Conservation (phyloP, 208 protist genomes). For the Angomonas deanei region DNA sequence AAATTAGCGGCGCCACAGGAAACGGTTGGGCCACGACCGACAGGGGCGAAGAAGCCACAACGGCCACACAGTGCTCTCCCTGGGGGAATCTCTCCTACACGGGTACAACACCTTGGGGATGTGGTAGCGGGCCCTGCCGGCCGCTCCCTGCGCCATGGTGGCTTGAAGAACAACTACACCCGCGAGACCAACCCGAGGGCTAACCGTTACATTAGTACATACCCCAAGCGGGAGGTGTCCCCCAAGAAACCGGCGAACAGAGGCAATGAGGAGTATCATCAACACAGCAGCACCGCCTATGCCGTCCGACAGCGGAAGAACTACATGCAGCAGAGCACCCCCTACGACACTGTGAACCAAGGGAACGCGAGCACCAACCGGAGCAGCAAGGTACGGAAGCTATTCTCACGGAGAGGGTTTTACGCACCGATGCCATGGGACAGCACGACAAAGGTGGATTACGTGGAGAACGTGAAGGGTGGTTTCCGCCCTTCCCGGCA, state of each 20-base stretch:
- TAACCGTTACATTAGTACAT: not conserved
- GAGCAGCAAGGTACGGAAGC: too few relatives aligned
- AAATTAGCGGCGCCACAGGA: too few relatives aligned
- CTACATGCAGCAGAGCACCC: not conserved
- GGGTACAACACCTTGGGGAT: not conserved
- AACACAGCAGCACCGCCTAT: not conserved
- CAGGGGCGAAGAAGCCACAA: not conserved
- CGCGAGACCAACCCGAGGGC: not conserved
- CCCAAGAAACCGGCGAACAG: not conserved
- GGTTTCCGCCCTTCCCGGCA: not conserved
- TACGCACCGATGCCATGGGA: not conserved
- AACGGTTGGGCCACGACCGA: not conserved
- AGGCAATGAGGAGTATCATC: not conserved
- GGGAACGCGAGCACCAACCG: not conserved
- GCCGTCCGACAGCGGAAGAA: not conserved
- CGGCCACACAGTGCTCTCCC: not conserved
- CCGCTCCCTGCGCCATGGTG: not conserved
- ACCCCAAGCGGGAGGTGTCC: not conserved
- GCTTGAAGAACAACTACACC: not conserved
- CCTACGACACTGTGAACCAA: not conserved
- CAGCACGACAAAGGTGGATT: not conserved
- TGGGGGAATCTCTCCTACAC: not conserved
- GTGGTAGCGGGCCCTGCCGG: not conserved
- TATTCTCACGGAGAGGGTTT: not conserved
- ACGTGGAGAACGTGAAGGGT: not conserved